These are phyloP conservation scores for Seminavis robusta DNA, from an alignment of 108 stramenopile genomes.

Conservation along the genomic window DNA sequence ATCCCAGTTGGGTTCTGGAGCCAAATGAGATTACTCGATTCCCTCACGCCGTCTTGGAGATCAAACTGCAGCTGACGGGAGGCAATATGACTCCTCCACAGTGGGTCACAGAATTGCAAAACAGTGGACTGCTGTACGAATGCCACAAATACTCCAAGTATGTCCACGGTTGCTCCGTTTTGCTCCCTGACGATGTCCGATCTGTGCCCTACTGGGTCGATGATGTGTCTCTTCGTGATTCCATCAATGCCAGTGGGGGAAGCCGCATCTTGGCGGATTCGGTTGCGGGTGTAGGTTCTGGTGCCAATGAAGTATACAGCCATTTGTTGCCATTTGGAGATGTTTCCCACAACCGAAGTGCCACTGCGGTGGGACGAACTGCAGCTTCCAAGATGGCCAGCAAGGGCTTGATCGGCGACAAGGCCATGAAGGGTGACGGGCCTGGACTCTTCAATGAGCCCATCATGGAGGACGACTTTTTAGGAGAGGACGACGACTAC, in stretches of 20 bases:
- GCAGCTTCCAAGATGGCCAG: constrained; percentile 42
- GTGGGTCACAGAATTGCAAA: constrained; percentile 93
- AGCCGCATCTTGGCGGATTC: constrained; percentile 61
- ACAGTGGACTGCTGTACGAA: constrained; percentile 84
- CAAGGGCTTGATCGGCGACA: constrained; percentile 30
- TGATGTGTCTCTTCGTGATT: constrained; percentile 87
- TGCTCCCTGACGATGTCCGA: constrained; percentile 92
- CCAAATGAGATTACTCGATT: constrained; percentile 90
- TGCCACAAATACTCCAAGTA: constrained; percentile 96
- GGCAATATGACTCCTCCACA: constrained; percentile 78
- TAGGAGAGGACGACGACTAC: constrained; percentile 44
- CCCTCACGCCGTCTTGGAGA: constrained; percentile 95
- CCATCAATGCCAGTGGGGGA: constrained; percentile 79
- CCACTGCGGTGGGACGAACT: constrained; percentile 79
- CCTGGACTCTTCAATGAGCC: constrained; percentile 24
- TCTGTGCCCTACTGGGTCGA: constrained; percentile 96
- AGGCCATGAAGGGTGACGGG: constrained; percentile 11
- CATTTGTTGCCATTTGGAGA: constrained; percentile 86
- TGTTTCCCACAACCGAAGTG: constrained; percentile 56
- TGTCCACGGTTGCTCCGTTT: constrained; percentile 77
- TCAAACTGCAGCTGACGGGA: constrained; percentile 92
- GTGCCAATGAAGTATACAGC: constrained; percentile 82
- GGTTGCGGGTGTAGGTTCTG: constrained; percentile 66
- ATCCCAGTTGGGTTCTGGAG: constrained; percentile 70
- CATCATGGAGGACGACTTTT: constrained; percentile 34